Evolutionary conservation across 371 early-diverging fungal species (phyloP).

Genomic region (Actinomucor elegans): DNA sequence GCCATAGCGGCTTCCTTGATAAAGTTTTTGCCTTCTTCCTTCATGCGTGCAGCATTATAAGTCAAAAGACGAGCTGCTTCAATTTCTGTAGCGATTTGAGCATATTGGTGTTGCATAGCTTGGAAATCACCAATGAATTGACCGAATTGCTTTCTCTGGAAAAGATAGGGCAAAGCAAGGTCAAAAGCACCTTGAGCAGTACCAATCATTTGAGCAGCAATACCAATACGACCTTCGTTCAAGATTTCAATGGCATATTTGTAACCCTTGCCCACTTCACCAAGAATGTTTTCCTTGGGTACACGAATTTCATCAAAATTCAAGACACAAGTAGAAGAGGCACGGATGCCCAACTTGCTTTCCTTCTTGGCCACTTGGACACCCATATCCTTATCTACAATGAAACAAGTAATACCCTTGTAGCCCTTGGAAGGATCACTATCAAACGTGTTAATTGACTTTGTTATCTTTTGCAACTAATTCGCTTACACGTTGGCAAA

Average conservation of each 20-base stretch:
- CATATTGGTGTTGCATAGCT: conserved; percentile 97
- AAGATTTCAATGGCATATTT: conserved; percentile 98
- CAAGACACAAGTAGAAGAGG: conserved; percentile 93
- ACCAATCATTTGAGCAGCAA: conserved; percentile 98
- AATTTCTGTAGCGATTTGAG: conserved; percentile 92
- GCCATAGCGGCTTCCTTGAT: conserved; percentile 98
- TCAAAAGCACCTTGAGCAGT: conserved; percentile 96
- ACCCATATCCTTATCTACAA: conserved; percentile 94
- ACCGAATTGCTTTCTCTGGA: conserved; percentile 96
- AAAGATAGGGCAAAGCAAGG: conserved; percentile 87
- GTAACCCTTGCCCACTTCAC: conserved; percentile 96
- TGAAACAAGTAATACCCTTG: conserved; percentile 98
- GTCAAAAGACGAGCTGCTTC: conserved; percentile 95
- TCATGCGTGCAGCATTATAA: conserved; percentile 96
- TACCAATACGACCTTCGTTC: conserved; percentile 98
- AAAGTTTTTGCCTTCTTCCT: conserved; percentile 90
- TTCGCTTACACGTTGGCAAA: conserved; percentile 88
- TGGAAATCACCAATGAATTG: conserved; percentile 89
- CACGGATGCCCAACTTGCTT: conserved; percentile 90
- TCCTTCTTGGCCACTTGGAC: conserved; percentile 96
- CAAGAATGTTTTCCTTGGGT: conserved; percentile 88
- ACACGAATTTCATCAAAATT: conserved; percentile 91
- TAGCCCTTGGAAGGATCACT: conserved; percentile 90
- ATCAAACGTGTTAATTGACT: background rate
- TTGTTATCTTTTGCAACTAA: background rate